phyloP scores from a whole-genome alignment of 352 stramenopile genomes.

The Globisporangium iwayamae region DNA sequence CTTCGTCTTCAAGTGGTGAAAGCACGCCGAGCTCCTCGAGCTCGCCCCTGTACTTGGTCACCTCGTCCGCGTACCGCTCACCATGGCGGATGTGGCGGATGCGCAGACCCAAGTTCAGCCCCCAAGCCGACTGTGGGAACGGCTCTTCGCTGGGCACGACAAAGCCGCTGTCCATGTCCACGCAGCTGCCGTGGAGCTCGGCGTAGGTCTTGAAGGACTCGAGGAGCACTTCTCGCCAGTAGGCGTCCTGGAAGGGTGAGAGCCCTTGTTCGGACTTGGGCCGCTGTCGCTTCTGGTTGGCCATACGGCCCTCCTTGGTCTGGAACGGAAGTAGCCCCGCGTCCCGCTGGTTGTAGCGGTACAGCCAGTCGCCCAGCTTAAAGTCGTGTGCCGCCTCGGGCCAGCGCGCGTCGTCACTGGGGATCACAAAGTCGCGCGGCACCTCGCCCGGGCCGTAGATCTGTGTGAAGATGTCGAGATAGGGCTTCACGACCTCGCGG shows the following conservation, averaged over 20 bases:
- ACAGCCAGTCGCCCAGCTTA: slow-evolving; percentile 83
- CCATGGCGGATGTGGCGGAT: slow-evolving; percentile 67
- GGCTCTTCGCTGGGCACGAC: slow-evolving; percentile 51
- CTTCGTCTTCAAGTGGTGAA: not conserved
- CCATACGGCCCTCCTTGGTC: slow-evolving; percentile 23
- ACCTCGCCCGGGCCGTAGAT: slow-evolving; percentile 70
- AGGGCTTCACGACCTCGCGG: slow-evolving; percentile 53
- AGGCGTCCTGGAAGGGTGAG: slow-evolving; percentile 50
- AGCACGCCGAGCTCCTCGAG: slow-evolving; percentile 23
- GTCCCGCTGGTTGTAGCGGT: slow-evolving; percentile 50
- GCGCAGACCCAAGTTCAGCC: slow-evolving; percentile 66
- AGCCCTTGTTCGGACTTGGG: slow-evolving; percentile 19
- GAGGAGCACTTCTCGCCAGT: slow-evolving; percentile 75
- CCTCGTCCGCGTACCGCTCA: slow-evolving; percentile 59
- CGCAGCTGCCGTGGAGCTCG: slow-evolving; percentile 41
- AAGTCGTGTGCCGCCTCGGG: slow-evolving; percentile 83
- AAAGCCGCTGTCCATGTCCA: slow-evolving; percentile 54
- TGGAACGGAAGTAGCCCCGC: slow-evolving; percentile 39
- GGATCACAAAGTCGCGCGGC: slow-evolving; percentile 66
- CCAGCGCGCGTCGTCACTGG: slow-evolving; percentile 72
- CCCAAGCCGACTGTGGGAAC: slow-evolving; percentile 56
- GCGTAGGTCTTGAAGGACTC: slow-evolving; percentile 58
- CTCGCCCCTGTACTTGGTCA: slow-evolving; percentile 48
- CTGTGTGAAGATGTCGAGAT: slow-evolving; percentile 74
- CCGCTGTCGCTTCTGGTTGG: slow-evolving; percentile 19